These are phyloP conservation scores for Fomes fomentarius DNA, from an alignment of 1,284 basidiomycete species.

Conservation along the genomic window DNA sequence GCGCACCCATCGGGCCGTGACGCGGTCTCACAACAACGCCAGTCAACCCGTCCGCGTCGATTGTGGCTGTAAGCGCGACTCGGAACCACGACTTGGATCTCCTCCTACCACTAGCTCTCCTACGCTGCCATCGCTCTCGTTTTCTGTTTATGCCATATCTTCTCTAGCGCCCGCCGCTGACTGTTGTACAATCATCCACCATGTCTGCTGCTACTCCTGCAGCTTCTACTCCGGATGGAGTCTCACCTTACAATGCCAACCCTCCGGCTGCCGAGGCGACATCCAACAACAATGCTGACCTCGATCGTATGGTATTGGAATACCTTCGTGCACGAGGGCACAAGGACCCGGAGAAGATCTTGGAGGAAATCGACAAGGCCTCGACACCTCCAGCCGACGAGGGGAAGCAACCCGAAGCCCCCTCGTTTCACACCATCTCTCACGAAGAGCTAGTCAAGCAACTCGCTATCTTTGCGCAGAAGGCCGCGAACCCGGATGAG, in stretches of 20 bases:
- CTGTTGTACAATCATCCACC: conserved; percentile 11
- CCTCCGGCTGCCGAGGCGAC: conserved; percentile 21
- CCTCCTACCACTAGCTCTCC: neutral
- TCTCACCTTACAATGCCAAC: conserved; percentile 26
- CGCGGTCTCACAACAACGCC: conserved; percentile 11
- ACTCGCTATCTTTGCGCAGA: conserved; percentile 67
- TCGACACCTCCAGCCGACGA: conserved; percentile 49
- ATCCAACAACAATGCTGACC: conserved; percentile 31
- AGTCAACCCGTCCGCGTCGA: conserved; percentile 8
- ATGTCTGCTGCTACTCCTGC: conserved; percentile 53
- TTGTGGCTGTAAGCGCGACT: conserved; percentile 8
- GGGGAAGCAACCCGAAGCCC: conserved; percentile 51
- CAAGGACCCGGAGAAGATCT: conserved; percentile 75
- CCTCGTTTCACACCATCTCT: conserved; percentile 41
- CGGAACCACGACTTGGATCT: too few relatives aligned
- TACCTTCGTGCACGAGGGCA: conserved; percentile 87
- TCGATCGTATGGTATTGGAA: conserved; percentile 76
- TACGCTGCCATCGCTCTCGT: neutral
- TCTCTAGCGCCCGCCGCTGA: neutral
- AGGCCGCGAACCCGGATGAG: conserved; percentile 63
- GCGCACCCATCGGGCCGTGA: conserved; percentile 7
- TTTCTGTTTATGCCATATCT: neutral
- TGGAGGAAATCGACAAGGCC: conserved; percentile 65
- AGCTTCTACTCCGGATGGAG: conserved; percentile 37
- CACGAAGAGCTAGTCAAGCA: conserved; percentile 69